Base-by-base conservation (phyloP, 768 basidiomycete genomes). In the Xerocomellus intermedius region DNA sequence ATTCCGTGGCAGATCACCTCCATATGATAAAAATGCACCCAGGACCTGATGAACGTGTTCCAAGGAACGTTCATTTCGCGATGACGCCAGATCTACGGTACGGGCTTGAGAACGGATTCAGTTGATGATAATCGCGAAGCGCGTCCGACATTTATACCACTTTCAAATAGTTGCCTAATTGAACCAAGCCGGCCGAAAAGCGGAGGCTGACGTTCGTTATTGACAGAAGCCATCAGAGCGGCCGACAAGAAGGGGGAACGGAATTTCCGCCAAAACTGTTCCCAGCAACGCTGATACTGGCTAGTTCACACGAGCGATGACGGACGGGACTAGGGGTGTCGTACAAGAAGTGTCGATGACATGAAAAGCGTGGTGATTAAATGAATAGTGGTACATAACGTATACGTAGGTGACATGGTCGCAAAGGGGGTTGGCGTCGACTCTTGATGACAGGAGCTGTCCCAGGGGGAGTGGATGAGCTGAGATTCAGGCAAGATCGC, bases 381-480 rank as follows among this genome's bases (percentile, higher is more conserved):
- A 58, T 60, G 58, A 59, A 60, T 54, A 42, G 50, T 61, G 28
- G n/a, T 35, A 42, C 21, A 54, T 48, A 61, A 55, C 41, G 33
- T 14, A 35, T 35, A 9, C 36, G 59, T 51, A 60, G 44, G 37
- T 17, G 59, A 48, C 46, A 33, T 58, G 57, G 57, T 52, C 57
- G 57, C 42, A 59, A 58, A 59, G 33, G 57, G 52, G 58, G 43
- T 9, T 55, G 45, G 37, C 54, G 36, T 54, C 48, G 36, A 57
- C 38, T 37, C 22, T 38, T 44, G 38, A 41, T 59, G 59, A 64
- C 59, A 59, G 62, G 62, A 60, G 59, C 52, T 66, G 62, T 66
- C 64, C 53, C 55, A 64, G 60, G 65, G 57, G 48, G 42, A 43
- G 55, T 32, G 51, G 39, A 52, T 21, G 55, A 32, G 46, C 2